Evolutionary conservation across 2,329 filamentous ascomycete genomes (phyloP), one percentile per base, ranked within the genome.

Genomic region (Alternaria panax): DNA sequence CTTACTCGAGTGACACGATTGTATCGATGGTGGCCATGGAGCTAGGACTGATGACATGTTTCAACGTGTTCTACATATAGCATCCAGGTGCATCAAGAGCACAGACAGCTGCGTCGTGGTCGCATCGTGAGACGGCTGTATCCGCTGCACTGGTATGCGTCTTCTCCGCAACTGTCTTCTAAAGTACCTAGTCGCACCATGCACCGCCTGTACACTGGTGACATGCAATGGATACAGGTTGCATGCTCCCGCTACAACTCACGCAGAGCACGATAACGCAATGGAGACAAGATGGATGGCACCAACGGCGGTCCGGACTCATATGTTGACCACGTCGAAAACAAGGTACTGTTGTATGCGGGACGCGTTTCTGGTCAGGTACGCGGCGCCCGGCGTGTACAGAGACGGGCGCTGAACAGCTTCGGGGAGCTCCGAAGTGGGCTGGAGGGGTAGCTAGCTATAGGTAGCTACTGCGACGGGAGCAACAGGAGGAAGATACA

Each of bases 361-460:
- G 45, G 28, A 34, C 18, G 28, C 30, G 3, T 27, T 32, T 30
- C 27, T 16, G 12, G 3, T 51, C 30, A 51, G 47, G 47, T 38
- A 38, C 38, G 48, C 41, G 55, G 42, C 27, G 41, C 41, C 32
- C 41, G 55, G 55, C 55, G 51, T 24, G 9, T 42, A 24, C 38
- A 41, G 38, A 14, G 12, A 16, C 38, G 38, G 20, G 38, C 20
- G 18, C 5, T 24, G 36, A 22, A 30, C 27, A 57, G 54, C 40
- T 36, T 46, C 55, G 55, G 55, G 12, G 48, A 27, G 22, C 48
- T 46, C 48, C 55, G 55, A 53, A 27, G 38, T 53, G 12, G 51
- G 55, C 42, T 58, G 36, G 54, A 57, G 54, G 54, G 54, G 45
- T 48, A 48, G 28, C 45, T 48, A 48, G 25, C 45, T 63, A 34